A percentile compares a stretch with the other conserved stretches of the same genome.
phyloP scores from a whole-genome alignment of 2,329 filamentous ascomycete species.

The Scedosporium apiospermum region DNA sequence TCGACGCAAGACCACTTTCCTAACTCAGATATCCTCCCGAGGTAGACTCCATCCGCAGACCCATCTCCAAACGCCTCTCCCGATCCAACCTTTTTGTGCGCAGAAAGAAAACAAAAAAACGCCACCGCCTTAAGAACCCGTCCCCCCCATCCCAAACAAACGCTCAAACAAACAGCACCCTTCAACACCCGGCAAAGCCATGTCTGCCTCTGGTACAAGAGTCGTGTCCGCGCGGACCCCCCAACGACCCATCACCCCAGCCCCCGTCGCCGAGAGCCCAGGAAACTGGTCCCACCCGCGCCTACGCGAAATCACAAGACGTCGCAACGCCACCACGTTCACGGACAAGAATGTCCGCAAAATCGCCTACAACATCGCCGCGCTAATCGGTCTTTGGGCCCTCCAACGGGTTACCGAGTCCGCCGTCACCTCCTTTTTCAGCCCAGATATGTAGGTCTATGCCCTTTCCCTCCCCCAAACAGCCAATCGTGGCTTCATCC shows the following conservation, averaged over 20 bases:
- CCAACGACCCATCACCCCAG: conserved; percentile 27
- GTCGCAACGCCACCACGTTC: conserved; percentile 72
- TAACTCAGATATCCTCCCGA: background rate
- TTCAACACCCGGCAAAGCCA: background rate
- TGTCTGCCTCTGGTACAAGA: conserved; percentile 3
- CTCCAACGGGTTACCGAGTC: conserved; percentile 23
- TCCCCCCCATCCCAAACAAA: background rate
- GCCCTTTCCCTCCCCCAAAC: conserved; percentile 7
- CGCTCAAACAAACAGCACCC: background rate
- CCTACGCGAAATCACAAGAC: conserved; percentile 74
- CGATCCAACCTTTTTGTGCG: no score
- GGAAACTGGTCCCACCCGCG: conserved; percentile 89
- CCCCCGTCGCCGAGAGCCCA: conserved; percentile 40
- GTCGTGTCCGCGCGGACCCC: conserved; percentile 25
- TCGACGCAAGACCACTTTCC: background rate
- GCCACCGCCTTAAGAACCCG: background rate
- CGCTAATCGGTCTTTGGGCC: conserved; percentile 30
- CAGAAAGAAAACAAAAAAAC: no score
- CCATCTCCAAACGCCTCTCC: no score
- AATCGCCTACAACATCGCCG: conserved; percentile 57
- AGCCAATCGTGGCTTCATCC: conserved; percentile 1
- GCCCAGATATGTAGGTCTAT: conserved; percentile 30
- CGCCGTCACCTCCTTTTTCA: conserved; percentile 26
- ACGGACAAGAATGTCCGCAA: conserved; percentile 64
- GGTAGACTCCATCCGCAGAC: background rate